A percentile compares a stretch with the other conserved stretches of the same genome.
Conservation (phyloP, 306 rosid species). For the Vachellia pachyceras region DNA sequence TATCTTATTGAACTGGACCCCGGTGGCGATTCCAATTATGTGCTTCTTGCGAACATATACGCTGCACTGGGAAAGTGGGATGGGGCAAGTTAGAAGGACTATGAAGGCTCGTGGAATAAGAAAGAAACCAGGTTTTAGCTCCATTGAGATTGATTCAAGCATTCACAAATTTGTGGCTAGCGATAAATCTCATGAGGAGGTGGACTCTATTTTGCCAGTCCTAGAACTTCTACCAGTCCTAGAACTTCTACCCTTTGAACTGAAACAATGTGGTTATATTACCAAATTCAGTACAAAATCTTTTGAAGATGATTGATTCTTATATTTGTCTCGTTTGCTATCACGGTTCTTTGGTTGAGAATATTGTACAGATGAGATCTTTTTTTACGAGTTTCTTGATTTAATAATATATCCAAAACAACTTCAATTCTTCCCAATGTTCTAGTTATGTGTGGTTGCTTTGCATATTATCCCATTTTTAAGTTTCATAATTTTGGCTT, state of each 20-base stretch:
- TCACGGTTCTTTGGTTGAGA: slow-evolving; percentile 7
- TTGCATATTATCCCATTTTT: background rate
- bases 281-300: slow-evolving; percentile 48
- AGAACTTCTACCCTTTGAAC: slow-evolving; percentile 67
- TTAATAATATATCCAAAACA: background rate
- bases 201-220: slow-evolving; percentile 48
- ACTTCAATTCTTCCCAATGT: background rate
- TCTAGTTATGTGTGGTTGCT: background rate
- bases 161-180: slow-evolving; percentile 79
- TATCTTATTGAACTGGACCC: slow-evolving; percentile 62
- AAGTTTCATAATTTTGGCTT: background rate
- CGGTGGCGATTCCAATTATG: slow-evolving; percentile 76
- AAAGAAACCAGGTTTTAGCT: slow-evolving; percentile 78
- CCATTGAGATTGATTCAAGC: slow-evolving; percentile 74
- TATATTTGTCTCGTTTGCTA: slow-evolving; percentile 11
- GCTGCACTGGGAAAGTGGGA: slow-evolving; percentile 84
- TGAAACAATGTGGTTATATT: slow-evolving; percentile 67
- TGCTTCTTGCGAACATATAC: slow-evolving; percentile 83
- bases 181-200: slow-evolving; percentile 67
- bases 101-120: slow-evolving; percentile 76
- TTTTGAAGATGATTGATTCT: slow-evolving; percentile 44
- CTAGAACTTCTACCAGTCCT: too few relatives aligned
- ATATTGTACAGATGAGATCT: slow-evolving; percentile 17
- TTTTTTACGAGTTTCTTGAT: slow-evolving; percentile 1
- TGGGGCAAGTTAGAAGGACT: slow-evolving; percentile 73